These are phyloP conservation scores for Penicillium salamii DNA, from an alignment of 495 filamentous ascomycete species.

Conservation along the genomic window DNA sequence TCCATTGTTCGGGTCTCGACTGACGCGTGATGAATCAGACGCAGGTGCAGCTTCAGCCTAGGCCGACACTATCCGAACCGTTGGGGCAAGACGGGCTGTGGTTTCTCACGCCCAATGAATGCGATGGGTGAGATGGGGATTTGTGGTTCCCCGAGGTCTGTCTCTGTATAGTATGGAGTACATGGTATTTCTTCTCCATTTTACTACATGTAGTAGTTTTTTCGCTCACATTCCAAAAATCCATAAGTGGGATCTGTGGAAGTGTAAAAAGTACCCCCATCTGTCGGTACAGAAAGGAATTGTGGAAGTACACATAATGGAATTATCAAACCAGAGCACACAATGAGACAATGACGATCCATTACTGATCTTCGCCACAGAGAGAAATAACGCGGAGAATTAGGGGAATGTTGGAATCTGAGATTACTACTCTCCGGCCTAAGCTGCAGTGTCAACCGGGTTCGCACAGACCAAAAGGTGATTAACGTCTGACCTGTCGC, in stretches of 20 bases:
- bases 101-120: not conserved
- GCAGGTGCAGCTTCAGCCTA: slow-evolving; percentile 23
- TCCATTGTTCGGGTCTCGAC: slow-evolving; percentile 14
- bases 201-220: too few relatives aligned
- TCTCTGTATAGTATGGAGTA: too few relatives aligned
- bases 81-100: not conserved
- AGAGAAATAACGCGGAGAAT: slow-evolving; percentile 1
- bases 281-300: not conserved
- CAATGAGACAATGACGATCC: not conserved
- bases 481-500: slow-evolving; percentile 11
- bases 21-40: slow-evolving; percentile 41
- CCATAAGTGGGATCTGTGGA: too few relatives aligned
- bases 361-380: not conserved
- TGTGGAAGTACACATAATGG: not conserved
- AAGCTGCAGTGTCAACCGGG: slow-evolving; percentile 5
- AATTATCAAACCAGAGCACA: not conserved
- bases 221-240: slow-evolving; percentile 5
- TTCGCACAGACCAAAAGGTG: slow-evolving; percentile 1
- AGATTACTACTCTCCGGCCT: slow-evolving; percentile 1
- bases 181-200: not conserved
- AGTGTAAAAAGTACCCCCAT: too few relatives aligned
- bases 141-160: not conserved
- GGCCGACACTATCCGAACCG: slow-evolving; percentile 5
- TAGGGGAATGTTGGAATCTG: slow-evolving; percentile 6
- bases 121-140: not conserved